phyloP scores from a whole-genome alignment of 179 eudicot genomes.

The Beta macrorhiza region DNA sequence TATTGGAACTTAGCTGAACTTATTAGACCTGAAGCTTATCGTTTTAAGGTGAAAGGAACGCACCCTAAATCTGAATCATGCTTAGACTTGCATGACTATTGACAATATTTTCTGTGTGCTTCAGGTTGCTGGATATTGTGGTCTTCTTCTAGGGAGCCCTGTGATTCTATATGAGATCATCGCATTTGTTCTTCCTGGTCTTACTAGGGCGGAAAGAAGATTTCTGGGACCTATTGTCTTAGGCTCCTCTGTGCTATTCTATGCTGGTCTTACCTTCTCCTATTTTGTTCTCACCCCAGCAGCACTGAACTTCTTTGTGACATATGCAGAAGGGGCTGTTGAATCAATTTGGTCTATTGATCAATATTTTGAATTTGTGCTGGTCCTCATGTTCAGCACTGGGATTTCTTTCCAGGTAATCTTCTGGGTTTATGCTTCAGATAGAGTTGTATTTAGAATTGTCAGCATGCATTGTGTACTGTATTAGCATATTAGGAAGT shows the following conservation, averaged over 20 bases:
- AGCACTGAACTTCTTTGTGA: conserved; percentile 89
- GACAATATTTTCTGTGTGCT: conserved; percentile 19
- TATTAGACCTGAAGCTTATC: too few relatives aligned
- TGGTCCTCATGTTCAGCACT: conserved; percentile 92
- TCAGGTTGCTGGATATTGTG: conserved; percentile 98
- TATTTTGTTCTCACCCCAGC: conserved; percentile 94
- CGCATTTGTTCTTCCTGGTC: conserved; percentile 90
- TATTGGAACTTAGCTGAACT: too few relatives aligned
- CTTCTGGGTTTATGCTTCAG: conserved; percentile 4
- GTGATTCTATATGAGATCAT: conserved; percentile 87
- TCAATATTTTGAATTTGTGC: conserved; percentile 94
- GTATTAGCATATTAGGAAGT: too few relatives aligned
- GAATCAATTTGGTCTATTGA: conserved; percentile 97
- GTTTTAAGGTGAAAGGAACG: too few relatives aligned
- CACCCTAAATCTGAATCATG: background rate
- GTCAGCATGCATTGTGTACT: background rate
- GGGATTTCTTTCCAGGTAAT: conserved; percentile 94
- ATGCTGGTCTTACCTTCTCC: conserved; percentile 78
- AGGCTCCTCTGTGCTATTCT: conserved; percentile 88
- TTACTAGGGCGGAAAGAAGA: conserved; percentile 81
- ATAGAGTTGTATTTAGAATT: background rate
- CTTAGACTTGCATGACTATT: background rate
- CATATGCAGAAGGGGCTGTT: conserved; percentile 90
- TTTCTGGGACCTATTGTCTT: conserved; percentile 87
- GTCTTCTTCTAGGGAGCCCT: conserved; percentile 91